Percentiles rank a stretch among this genome's conserved stretches.
Evolutionary conservation across 192 early-diverging fungal species (phyloP).

Genomic region (Coemansia sp.): DNA sequence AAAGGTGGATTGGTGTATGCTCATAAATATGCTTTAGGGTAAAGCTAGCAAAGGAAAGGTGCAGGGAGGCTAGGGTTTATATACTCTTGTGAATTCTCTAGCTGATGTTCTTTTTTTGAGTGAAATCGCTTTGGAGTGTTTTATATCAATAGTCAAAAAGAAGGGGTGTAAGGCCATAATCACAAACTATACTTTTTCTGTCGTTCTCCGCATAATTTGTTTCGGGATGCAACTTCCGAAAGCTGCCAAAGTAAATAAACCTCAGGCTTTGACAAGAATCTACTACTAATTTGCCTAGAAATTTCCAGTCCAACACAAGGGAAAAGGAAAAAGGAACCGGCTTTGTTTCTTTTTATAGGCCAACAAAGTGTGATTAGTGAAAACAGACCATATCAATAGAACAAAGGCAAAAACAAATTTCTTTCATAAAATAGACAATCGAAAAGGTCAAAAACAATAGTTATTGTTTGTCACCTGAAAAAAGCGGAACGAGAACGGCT

Average conservation of each 20-base stretch:
- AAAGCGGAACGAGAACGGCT: neutral
- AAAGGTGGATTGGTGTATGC: neutral
- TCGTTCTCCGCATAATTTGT: neutral
- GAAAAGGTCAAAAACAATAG: constrained; percentile 2
- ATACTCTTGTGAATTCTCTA: neutral
- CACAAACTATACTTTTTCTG: neutral
- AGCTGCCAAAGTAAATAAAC: constrained; percentile 6
- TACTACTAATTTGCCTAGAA: constrained; percentile 1
- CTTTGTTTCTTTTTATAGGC: constrained; percentile 5
- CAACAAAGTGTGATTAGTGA: neutral
- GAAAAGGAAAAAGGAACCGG: neutral
- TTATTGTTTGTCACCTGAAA: constrained; percentile 7
- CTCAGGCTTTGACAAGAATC: neutral
- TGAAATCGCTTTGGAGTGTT: neutral
- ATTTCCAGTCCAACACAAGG: neutral
- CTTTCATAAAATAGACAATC: constrained; percentile 7
- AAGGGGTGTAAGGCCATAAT: neutral
- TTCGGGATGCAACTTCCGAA: constrained; percentile 3
- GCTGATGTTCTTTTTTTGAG: too few species aligned
- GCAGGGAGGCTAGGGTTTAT: neutral
- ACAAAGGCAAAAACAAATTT: constrained; percentile 7
- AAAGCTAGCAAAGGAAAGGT: neutral
- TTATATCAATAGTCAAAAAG: neutral
- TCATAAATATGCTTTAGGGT: neutral
- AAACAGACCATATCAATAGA: constrained; percentile 1